These are phyloP conservation scores for Picochlorum sp. DNA, from an alignment of 139 green algal genomes.

Conservation along the genomic window DNA sequence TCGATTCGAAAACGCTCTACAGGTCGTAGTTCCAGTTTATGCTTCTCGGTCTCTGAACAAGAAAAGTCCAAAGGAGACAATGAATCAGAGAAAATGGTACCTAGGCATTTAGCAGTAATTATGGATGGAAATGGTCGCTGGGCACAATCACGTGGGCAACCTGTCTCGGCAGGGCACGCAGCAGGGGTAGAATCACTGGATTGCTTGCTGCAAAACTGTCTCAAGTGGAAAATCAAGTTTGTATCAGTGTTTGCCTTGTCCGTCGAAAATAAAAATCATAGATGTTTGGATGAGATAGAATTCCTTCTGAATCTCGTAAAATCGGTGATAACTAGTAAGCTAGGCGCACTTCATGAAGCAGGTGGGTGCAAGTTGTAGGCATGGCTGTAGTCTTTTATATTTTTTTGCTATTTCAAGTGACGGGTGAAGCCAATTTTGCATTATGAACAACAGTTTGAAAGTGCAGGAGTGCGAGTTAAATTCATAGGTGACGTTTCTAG, in stretches of 20 bases:
- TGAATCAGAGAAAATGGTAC: not conserved
- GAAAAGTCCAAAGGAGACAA: not conserved
- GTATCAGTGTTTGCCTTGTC: slow-evolving; percentile 39
- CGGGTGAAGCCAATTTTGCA: no score
- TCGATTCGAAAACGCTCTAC: no score
- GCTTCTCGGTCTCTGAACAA: no score
- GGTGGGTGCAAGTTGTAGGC: no score
- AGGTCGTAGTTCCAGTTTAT: no score
- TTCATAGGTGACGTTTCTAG: no score
- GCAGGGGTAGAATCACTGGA: slow-evolving; percentile 35
- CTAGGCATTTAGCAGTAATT: slow-evolving; percentile 47
- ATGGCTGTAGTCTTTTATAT: no score
- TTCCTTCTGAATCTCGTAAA: slow-evolving; percentile 21
- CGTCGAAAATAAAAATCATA: slow-evolving; percentile 50
- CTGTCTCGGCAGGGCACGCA: slow-evolving; percentile 26
- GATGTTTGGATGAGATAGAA: slow-evolving; percentile 21
- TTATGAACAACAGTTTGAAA: no score
- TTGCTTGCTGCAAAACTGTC: slow-evolving; percentile 20
- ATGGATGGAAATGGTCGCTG: slow-evolving; percentile 68
- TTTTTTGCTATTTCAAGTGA: no score
- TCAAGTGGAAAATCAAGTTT: slow-evolving; percentile 23
- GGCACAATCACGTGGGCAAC: slow-evolving; percentile 20
- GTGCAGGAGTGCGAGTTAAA: no score
- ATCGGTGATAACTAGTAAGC: not conserved
- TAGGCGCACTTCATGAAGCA: no score